phyloP scores from a whole-genome alignment of 2,329 filamentous ascomycete species.

The Fusarium sp. region DNA sequence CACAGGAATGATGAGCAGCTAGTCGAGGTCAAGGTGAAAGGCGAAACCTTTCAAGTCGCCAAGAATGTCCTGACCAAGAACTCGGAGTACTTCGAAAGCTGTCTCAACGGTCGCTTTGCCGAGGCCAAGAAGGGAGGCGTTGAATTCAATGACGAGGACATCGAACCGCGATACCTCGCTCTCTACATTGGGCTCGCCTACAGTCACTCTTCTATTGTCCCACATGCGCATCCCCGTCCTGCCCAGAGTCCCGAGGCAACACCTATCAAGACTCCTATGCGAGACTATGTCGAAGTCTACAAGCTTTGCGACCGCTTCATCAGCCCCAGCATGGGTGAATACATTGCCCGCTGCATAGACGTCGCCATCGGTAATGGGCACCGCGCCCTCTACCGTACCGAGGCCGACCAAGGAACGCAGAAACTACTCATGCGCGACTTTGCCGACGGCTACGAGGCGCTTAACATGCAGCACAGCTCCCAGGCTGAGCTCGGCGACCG shows the following conservation, averaged over 20 bases:
- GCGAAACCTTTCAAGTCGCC: conserved; percentile 45
- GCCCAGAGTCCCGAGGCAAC: conserved; percentile 41
- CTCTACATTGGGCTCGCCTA: conserved; percentile 50
- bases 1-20: conserved; percentile 44
- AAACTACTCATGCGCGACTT: conserved; percentile 47
- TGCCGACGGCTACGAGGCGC: conserved; percentile 49
- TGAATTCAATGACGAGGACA: conserved; percentile 43
- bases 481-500: conserved; percentile 38
- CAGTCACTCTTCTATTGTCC: conserved; percentile 47
- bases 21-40: conserved; percentile 44
- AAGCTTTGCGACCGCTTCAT: conserved; percentile 51
- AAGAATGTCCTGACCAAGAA: conserved; percentile 44
- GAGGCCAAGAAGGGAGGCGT: conserved; percentile 44
- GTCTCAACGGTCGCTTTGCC: conserved; percentile 41
- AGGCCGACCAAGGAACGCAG: conserved; percentile 42
- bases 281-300: conserved; percentile 49
- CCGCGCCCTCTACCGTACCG: conserved; percentile 45
- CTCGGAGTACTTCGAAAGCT: conserved; percentile 49
- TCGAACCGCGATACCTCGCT: conserved; percentile 47
- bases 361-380: conserved; percentile 47
- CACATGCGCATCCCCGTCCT: conserved; percentile 40
- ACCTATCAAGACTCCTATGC: conserved; percentile 41
- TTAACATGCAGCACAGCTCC: conserved; percentile 33
- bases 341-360: conserved; percentile 45
- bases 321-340: conserved; percentile 43